phyloP scores from a whole-genome alignment of 768 basidiomycete genomes.

The Daedalea quercina region DNA sequence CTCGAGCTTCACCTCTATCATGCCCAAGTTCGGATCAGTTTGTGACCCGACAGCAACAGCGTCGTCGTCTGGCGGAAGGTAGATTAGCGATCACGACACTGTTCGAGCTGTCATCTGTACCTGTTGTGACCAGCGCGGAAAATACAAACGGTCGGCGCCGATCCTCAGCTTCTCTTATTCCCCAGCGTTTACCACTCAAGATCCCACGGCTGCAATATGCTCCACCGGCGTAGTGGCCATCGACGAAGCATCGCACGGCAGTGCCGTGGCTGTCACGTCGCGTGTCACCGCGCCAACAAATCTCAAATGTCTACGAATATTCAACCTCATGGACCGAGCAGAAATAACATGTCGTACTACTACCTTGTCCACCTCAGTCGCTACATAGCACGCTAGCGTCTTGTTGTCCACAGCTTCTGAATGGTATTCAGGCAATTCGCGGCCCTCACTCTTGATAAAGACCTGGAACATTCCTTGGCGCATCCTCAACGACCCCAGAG shows the following conservation, averaged over 20 bases:
- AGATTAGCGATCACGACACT: not conserved
- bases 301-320: conserved; percentile 5
- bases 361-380: conserved; percentile 9
- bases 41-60: not conserved
- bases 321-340: not conserved
- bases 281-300: conserved; percentile 12
- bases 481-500: no score
- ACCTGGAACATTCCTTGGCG: not conserved
- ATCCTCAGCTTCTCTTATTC: conserved; percentile 2
- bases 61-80: conserved; percentile 3
- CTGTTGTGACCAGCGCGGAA: conserved; percentile 3
- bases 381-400: conserved; percentile 10
- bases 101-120: not conserved
- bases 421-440: conserved; percentile 5
- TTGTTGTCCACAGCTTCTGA: conserved; percentile 8
- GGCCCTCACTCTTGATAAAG: conserved; percentile 11
- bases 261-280: not conserved
- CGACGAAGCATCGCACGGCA: not conserved
- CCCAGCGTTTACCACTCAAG: not conserved
- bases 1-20: conserved; percentile 3
- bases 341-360: not conserved
- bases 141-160: conserved; percentile 7
- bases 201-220: conserved; percentile 1
- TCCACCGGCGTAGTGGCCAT: conserved; percentile 9
- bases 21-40: conserved; percentile 1